phyloP scores from a whole-genome alignment of 805 yeast species.

The Kazachstania martiniae region DNA sequence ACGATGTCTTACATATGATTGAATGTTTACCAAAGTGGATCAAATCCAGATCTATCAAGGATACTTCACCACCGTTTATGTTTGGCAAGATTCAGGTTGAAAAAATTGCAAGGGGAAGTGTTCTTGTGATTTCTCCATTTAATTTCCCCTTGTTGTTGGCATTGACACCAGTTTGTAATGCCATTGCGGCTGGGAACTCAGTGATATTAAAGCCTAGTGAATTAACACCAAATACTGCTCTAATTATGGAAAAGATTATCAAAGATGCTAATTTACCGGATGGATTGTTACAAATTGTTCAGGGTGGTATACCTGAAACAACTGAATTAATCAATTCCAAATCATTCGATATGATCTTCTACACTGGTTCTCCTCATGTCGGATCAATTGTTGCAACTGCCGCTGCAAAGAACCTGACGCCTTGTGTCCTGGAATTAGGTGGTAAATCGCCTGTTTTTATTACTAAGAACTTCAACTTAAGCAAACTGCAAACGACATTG shows the following conservation, averaged over 20 bases:
- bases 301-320: constrained; percentile 63
- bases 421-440: constrained; percentile 74
- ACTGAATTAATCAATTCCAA: constrained; percentile 42
- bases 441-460: constrained; percentile 85
- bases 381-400: constrained; percentile 68
- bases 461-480: constrained; percentile 36
- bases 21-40: constrained; percentile 50
- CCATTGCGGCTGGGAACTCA: constrained; percentile 77
- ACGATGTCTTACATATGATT: constrained; percentile 52
- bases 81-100: constrained; percentile 33
- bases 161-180: constrained; percentile 60
- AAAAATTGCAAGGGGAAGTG: constrained; percentile 47
- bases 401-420: constrained; percentile 81
- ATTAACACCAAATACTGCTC: constrained; percentile 49
- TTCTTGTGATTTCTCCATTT: constrained; percentile 44
- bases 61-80: constrained; percentile 18
- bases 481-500: constrained; percentile 34
- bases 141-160: constrained; percentile 46
- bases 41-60: constrained; percentile 35
- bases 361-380: constrained; percentile 71
- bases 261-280: constrained; percentile 37
- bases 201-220: constrained; percentile 74
- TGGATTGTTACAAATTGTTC: constrained; percentile 51
- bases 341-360: constrained; percentile 72
- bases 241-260: constrained; percentile 46